Percentiles rank a stretch among this genome's conserved stretches.
phyloP scores from a whole-genome alignment of 306 rosid genomes.

The Rosa persica region DNA sequence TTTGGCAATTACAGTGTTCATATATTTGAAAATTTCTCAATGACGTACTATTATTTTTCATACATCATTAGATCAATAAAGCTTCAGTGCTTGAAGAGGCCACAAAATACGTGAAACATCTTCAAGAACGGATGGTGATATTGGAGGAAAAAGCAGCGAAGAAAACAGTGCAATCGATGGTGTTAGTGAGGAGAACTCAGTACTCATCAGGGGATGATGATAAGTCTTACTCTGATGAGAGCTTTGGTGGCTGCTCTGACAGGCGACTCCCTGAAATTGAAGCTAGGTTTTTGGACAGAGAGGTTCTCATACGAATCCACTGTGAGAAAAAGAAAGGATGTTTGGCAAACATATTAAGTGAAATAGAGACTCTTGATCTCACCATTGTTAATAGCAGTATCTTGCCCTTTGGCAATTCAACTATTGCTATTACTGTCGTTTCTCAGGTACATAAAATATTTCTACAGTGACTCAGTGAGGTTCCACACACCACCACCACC shows the following conservation, averaged over 20 bases:
- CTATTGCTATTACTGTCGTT: slow-evolving; percentile 56
- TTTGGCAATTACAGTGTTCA: too few relatives aligned
- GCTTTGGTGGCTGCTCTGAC: slow-evolving; percentile 20
- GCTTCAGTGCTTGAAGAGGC: slow-evolving; percentile 86
- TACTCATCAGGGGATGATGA: slow-evolving; percentile 32
- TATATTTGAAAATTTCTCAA: neutral
- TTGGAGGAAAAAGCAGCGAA: slow-evolving; percentile 54
- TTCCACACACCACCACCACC: too few relatives aligned
- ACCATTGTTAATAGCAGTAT: slow-evolving; percentile 48
- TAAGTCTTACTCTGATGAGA: slow-evolving; percentile 33
- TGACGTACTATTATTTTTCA: neutral
- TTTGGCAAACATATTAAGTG: slow-evolving; percentile 31
- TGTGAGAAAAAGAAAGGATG: slow-evolving; percentile 49
- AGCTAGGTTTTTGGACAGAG: slow-evolving; percentile 57
- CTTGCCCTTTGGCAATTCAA: slow-evolving; percentile 61
- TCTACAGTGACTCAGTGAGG: neutral
- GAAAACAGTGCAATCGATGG: slow-evolving; percentile 42
- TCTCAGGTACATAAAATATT: slow-evolving; percentile 47
- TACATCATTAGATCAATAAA: slow-evolving; percentile 64
- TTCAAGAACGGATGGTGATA: slow-evolving; percentile 46
- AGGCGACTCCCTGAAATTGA: slow-evolving; percentile 59
- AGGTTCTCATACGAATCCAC: slow-evolving; percentile 60
- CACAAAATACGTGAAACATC: slow-evolving; percentile 51
- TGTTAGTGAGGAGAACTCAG: slow-evolving; percentile 45
- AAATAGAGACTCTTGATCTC: slow-evolving; percentile 52